phyloP scores from a whole-genome alignment of 192 early-diverging fungal genomes.

The Podila verticillata region DNA sequence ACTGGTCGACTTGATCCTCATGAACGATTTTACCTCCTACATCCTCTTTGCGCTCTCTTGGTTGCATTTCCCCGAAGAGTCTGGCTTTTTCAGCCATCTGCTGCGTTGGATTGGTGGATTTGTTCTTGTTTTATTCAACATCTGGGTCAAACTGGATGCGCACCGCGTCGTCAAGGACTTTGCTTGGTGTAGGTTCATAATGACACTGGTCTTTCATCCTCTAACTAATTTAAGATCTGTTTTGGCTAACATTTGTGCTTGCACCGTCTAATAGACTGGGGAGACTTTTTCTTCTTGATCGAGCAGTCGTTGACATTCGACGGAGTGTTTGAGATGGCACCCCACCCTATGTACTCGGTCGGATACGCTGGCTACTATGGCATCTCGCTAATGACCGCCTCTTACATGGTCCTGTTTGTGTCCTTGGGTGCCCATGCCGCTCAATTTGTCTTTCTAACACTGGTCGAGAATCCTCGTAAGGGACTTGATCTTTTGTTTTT shows the following conservation, averaged over 20 bases:
- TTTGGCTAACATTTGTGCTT: conserved; percentile 4
- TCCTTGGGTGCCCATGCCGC: conserved; percentile 86
- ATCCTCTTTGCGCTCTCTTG: conserved; percentile 82
- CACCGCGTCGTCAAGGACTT: conserved; percentile 97
- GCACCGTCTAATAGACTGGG: conserved; percentile 85
- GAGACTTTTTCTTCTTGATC: conserved; percentile 97
- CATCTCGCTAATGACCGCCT: conserved; percentile 87
- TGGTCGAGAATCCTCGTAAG: conserved; percentile 92
- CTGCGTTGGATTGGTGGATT: conserved; percentile 82
- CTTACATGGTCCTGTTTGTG: conserved; percentile 90
- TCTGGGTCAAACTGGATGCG: conserved; percentile 96
- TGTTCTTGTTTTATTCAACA: conserved; percentile 86
- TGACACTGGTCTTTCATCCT: neutral
- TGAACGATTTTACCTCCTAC: conserved; percentile 93
- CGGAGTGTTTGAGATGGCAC: conserved; percentile 95
- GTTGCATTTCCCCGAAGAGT: conserved; percentile 74
- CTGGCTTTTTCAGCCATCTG: conserved; percentile 68
- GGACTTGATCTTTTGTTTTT: neutral
- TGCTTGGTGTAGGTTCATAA: conserved; percentile 88
- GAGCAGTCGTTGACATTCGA: conserved; percentile 90
- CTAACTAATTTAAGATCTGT: neutral
- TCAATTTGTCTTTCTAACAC: conserved; percentile 89
- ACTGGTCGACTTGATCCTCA: conserved; percentile 90
- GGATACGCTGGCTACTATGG: conserved; percentile 98
- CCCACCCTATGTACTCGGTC: conserved; percentile 99